phyloP scores from a whole-genome alignment of 2,329 filamentous ascomycete genomes.

The Trichoderma polysporum region DNA sequence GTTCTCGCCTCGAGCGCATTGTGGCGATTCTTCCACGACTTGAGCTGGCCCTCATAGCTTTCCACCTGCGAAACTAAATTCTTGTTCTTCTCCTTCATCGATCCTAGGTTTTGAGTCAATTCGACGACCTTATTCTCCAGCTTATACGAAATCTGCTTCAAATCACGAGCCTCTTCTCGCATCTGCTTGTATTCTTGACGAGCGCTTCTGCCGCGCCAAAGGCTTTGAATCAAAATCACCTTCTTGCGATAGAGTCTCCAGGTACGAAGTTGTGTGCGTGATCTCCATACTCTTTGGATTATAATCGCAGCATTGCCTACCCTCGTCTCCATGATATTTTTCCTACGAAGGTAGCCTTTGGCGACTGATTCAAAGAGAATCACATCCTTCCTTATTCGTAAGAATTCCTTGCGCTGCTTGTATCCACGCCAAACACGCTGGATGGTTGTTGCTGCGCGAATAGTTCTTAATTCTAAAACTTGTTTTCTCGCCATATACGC shows the following conservation, averaged over 20 bases:
- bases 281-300: conserved; percentile 89
- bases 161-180: conserved; percentile 92
- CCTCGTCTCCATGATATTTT: conserved; percentile 89
- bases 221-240: conserved; percentile 82
- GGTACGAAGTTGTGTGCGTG: conserved; percentile 70
- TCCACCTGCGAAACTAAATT: conserved; percentile 82
- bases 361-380: conserved; percentile 85
- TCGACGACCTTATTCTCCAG: conserved; percentile 99
- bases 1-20: conserved; percentile 85
- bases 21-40: conserved; percentile 91
- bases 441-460: conserved; percentile 89
- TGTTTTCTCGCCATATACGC: conserved; percentile 75
- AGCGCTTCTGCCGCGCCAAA: conserved; percentile 85
- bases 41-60: conserved; percentile 93
- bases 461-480: conserved; percentile 76
- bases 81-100: conserved; percentile 95
- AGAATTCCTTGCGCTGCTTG: conserved; percentile 81
- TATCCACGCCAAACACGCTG: conserved; percentile 93
- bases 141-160: conserved; percentile 99
- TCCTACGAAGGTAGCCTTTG: conserved; percentile 88
- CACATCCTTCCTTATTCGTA: conserved; percentile 76
- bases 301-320: conserved; percentile 86
- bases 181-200: conserved; percentile 84
- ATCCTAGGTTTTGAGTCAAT: conserved; percentile 87
- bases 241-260: conserved; percentile 92